These are phyloP conservation scores for Polygonum aviculare DNA, from an alignment of 148 eudicot species.

Conservation along the genomic window DNA sequence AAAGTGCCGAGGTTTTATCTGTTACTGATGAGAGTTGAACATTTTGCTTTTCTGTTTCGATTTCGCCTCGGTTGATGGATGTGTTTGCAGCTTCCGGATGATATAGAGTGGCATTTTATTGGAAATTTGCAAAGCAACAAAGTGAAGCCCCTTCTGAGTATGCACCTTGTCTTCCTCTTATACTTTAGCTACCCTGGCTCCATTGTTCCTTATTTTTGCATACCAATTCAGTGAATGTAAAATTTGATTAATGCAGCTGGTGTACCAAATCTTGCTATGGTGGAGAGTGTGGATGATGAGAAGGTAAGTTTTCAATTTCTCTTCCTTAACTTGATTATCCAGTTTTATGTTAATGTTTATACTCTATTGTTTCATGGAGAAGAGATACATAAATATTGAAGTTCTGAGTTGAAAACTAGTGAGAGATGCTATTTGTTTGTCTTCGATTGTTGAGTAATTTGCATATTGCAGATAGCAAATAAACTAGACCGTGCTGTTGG, in stretches of 20 bases:
- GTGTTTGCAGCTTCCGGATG: conserved; percentile 78
- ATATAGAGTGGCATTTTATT: conserved; percentile 95
- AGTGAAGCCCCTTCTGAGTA: conserved; percentile 89
- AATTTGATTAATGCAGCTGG: conserved; percentile 41
- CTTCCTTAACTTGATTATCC: neutral
- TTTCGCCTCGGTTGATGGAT: conserved; percentile 9
- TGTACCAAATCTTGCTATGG: conserved; percentile 87
- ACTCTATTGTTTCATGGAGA: neutral
- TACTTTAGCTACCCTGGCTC: neutral
- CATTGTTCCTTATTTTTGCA: neutral
- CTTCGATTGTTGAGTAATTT: neutral
- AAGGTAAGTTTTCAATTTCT: conserved; percentile 42
- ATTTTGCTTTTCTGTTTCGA: neutral
- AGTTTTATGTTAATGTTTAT: neutral
- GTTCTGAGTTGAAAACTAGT: neutral
- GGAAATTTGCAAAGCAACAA: conserved; percentile 99
- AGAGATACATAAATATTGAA: neutral
- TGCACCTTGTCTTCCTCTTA: conserved; percentile 14
- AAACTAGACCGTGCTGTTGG: conserved; percentile 75
- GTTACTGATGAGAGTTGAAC: neutral
- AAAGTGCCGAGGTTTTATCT: neutral
- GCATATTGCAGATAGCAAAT: conserved; percentile 67
- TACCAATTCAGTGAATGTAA: neutral
- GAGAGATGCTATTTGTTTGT: neutral
- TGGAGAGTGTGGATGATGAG: conserved; percentile 94